Evolutionary conservation across 768 basidiomycete species (phyloP), one percentile per base, ranked within the genome.

Genomic region (Sporobolomyces roseus): DNA sequence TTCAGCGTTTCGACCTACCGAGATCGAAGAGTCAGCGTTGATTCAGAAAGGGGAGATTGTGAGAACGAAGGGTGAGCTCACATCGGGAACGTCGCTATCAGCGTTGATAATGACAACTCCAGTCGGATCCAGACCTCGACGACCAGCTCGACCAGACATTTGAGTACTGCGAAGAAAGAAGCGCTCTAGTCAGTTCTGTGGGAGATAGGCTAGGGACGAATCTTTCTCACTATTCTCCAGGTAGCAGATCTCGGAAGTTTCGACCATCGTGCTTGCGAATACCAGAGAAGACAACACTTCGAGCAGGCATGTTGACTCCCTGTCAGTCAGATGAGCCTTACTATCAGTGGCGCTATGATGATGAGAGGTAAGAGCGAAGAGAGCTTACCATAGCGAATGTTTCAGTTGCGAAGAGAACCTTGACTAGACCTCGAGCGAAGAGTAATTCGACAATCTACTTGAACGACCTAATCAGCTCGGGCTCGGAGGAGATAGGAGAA

Each of bases 271-370:
- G 94, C 77, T 99, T 99, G 51, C 92, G 84, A 59, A 89, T 93
- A 51, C 85, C 87, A 5, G 96, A 93, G 79, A 97, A 99, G 10
- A 97, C 96, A 5, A 99, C 96, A 75, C 88, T 93, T 82, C 87
- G 89, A 3, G 96, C 91, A 25, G 96, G 96, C 96, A 99, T 99
- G 79, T 99, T 99, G 62, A 99, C 96, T 55, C 96, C 96, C 93
- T 97, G 68, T 7, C 14, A 21, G 23, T 46, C 19, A 6, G n/a
- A 41, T 17, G 38, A 41, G 38, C 45, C 14, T 14, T 17, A 17
- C 17, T 17, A 9, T 41, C 38, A 41, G 38, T 41, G 17, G 9
- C 38, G 9, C 38, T 41, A 17, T 41, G 13, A 61, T 9, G 21
- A 17, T 30, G 25, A 16, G 5, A 48, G 13, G 38, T 9, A 53